Conservation (phyloP, 2,329 filamentous ascomycete genomes). For the Exophiala lecanii-corni region DNA sequence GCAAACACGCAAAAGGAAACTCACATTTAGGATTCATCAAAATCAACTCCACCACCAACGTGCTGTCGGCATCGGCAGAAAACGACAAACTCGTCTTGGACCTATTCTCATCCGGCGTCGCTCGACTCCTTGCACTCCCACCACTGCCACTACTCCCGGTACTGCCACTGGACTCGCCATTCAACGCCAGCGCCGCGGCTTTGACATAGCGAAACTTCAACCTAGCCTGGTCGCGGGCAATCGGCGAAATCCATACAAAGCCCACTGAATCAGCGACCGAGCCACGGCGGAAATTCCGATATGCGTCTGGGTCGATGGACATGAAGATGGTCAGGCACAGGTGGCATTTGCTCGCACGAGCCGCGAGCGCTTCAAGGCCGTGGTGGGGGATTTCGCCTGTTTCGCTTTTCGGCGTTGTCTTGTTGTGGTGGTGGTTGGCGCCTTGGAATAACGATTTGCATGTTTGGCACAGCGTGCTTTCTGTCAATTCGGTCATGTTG, state of each 20-base stretch:
- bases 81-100: conserved; percentile 11
- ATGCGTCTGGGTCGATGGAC: conserved; percentile 26
- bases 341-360: conserved; percentile 25
- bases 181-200: neutral
- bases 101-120: conserved; percentile 12
- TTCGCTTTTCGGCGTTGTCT: conserved; percentile 12
- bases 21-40: conserved; percentile 27
- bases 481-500: conserved; percentile 14
- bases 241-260: conserved; percentile 23
- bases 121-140: conserved; percentile 2
- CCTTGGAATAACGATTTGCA: conserved; percentile 24
- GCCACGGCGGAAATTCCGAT: conserved; percentile 18
- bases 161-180: neutral
- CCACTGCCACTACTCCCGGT: neutral
- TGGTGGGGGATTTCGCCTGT: conserved; percentile 24
- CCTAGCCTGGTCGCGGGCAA: conserved; percentile 26
- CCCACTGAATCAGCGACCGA: conserved; percentile 14
- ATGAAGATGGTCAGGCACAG: conserved; percentile 27
- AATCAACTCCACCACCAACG: conserved; percentile 24
- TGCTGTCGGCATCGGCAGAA: conserved; percentile 5
- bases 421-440: neutral
- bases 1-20: conserved; percentile 4
- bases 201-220: conserved; percentile 26
- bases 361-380: conserved; percentile 23
- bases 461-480: conserved; percentile 22